A percentile compares a stretch with the other conserved stretches of the same genome.
phyloP scores from a whole-genome alignment of 2,329 filamentous ascomycete species.

The Colletotrichum sp. region DNA sequence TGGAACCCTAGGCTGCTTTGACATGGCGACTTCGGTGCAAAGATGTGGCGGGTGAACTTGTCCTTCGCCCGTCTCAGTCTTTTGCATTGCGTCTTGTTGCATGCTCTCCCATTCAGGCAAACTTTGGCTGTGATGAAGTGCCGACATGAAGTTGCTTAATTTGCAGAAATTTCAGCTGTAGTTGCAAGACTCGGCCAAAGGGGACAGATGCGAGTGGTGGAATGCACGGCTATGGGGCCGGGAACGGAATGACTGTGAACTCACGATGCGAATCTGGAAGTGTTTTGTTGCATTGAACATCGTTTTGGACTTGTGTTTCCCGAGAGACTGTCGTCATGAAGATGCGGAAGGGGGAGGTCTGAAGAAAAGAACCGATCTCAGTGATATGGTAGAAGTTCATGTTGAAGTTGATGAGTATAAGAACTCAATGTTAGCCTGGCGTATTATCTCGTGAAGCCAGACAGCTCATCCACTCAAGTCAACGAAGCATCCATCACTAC shows the following conservation, averaged over 20 bases:
- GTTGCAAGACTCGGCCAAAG: not conserved
- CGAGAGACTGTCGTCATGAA: not conserved
- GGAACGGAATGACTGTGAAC: not conserved
- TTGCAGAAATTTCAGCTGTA: not conserved
- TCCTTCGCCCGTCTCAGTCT: not conserved
- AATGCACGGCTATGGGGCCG: not conserved
- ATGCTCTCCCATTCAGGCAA: rapidly evolving
- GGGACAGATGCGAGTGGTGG: not conserved
- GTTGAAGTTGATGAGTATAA: not conserved
- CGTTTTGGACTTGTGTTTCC: not conserved
- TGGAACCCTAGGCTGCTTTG: not conserved
- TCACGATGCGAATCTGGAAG: not conserved
- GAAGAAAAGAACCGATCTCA: not conserved
- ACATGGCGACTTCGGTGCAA: not conserved
- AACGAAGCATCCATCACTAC: not conserved
- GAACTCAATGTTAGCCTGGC: not conserved
- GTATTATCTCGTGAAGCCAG: not conserved
- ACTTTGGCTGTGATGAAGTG: not conserved
- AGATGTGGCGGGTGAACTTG: not conserved
- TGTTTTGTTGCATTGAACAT: not conserved
- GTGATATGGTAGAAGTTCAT: not conserved
- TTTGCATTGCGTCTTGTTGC: not conserved
- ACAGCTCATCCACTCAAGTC: not conserved
- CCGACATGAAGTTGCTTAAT: not conserved
- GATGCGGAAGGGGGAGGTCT: not conserved